A percentile compares a stretch with the other conserved stretches of the same genome.
Conservation (phyloP, 2,329 filamentous ascomycete genomes). For the Cladophialophora yegresii region DNA sequence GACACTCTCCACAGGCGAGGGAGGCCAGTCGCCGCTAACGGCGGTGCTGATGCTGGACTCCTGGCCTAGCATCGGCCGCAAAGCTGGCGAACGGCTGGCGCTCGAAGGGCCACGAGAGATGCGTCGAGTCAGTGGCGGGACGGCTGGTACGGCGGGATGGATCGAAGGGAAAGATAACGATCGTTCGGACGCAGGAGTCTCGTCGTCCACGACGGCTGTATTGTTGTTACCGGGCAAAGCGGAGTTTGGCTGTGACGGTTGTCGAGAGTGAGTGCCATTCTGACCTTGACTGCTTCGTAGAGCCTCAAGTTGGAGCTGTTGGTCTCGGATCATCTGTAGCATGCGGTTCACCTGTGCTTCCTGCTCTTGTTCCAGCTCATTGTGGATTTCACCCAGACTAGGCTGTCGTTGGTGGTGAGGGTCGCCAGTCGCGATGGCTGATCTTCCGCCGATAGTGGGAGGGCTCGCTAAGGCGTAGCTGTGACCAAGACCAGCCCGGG, state of each 20-base stretch:
- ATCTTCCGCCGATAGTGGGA: conserved; percentile 47
- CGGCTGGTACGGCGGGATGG: conserved; percentile 39
- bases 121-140: conserved; percentile 40
- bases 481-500: conserved; percentile 42
- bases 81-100: conserved; percentile 42
- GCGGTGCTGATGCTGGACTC: conserved; percentile 23
- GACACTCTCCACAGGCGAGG: conserved; percentile 34
- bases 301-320: conserved; percentile 50
- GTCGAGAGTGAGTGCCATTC: conserved; percentile 16
- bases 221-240: conserved; percentile 42
- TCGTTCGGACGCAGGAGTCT: conserved; percentile 48
- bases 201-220: conserved; percentile 48
- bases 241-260: conserved; percentile 30
- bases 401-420: conserved; percentile 53
- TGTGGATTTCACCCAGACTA: conserved; percentile 53
- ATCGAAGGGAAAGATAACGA: conserved; percentile 45
- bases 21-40: conserved; percentile 32
- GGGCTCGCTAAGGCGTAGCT: conserved; percentile 48
- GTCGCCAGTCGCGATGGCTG: conserved; percentile 48
- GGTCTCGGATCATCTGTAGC: conserved; percentile 52
- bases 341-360: conserved; percentile 56
- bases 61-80: conserved; percentile 39
- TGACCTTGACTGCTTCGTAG: conserved; percentile 42
- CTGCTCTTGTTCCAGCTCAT: conserved; percentile 55
- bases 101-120: conserved; percentile 44